Conservation (phyloP, 768 basidiomycete genomes). For the Tulasnella sp. region DNA sequence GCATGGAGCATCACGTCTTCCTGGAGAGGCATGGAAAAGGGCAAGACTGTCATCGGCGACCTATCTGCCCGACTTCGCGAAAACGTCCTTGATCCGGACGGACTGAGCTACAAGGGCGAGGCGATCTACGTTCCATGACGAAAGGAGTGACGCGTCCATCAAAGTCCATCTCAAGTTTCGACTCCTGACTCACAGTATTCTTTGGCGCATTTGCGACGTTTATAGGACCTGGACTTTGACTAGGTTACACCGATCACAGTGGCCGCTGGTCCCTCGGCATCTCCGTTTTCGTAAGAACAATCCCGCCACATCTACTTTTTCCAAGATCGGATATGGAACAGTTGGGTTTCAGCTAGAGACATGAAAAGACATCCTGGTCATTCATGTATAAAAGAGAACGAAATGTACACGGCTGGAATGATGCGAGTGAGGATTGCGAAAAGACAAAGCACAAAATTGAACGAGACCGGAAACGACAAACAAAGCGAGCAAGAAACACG, state of each 20-base stretch:
- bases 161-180: not conserved
- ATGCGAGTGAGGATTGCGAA: not conserved
- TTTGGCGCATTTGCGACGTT: not conserved
- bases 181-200: not conserved
- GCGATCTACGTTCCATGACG: constrained; percentile 5
- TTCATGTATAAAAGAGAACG: not conserved
- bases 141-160: not conserved
- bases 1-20: constrained; percentile 64
- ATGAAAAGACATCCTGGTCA: not conserved
- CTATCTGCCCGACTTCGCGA: not conserved
- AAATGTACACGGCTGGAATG: not conserved
- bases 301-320: no score
- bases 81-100: constrained; percentile 3
- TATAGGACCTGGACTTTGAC: no score
- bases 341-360: not conserved
- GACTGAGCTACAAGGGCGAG: constrained; percentile 4
- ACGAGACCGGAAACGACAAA: not conserved
- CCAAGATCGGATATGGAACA: no score
- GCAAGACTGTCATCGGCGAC: not conserved
- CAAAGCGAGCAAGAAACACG: not conserved
- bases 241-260: no score
- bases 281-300: no score
- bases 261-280: no score
- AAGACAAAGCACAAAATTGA: not conserved
- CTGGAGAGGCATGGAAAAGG: constrained; percentile 47